Evolutionary conservation across 2,329 filamentous ascomycete species (phyloP), one percentile per base, ranked within the genome.

Genomic region (Hypoxylon sp.): DNA sequence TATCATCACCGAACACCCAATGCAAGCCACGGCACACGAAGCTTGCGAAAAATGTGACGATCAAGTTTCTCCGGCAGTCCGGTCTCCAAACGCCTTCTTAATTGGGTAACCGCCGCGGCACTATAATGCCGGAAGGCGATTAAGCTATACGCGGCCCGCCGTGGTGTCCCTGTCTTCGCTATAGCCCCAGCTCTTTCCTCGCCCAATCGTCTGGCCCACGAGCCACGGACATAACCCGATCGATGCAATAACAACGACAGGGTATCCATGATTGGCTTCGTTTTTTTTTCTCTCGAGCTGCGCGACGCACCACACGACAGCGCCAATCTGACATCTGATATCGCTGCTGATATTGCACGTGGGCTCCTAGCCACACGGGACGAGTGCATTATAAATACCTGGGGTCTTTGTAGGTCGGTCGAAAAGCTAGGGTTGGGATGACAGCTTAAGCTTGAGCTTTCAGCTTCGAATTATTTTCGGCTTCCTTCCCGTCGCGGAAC

Each of bases 121-220:
- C 30, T 7, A 17, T 26, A 37, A 46, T 67, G 55, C 61, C 57
- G 64, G 56, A 53, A 20, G 10, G 19, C 44, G 19, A 46, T 55
- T 28, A n/a, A 41, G 13, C 5, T 34, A 55, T 50, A 56, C 20
- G 46, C 52, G 59, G 47, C 13, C 51, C 46, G 51, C 34, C 39
- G 47, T 30, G 15, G 32, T 19, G n/a, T 37, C n/a, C 24, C 24
- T 26, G 37, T 26, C 41, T 47, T 47, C 24, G 24, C 24, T 26
- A 26, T 26, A 26, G 52, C 24, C 39, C 56, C 44, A 56, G 51
- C 46, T 56, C 13, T n/a, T 34, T 43, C 57, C 57, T 60, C 51
- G 49, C 17, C 71, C 71, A 73, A 73, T 72, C 71, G 70, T 63
- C 59, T 56, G 20, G 49, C 58, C 66, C 68, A 70, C 64, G 68